These are phyloP conservation scores for Thraustochytrium sp. DNA, from an alignment of 352 stramenopile species.

Conservation along the genomic window DNA sequence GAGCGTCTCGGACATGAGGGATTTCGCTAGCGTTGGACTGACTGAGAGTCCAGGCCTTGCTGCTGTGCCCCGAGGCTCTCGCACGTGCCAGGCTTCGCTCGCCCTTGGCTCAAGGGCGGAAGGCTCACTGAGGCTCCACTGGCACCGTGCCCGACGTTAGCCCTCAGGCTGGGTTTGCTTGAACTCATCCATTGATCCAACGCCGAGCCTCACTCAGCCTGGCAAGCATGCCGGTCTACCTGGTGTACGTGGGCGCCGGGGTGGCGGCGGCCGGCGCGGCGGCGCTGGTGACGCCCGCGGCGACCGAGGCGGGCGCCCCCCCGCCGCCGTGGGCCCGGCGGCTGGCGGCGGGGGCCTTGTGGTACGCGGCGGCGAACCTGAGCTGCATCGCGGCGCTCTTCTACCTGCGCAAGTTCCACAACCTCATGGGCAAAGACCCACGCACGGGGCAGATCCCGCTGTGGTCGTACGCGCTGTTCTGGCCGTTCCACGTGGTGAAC, in stretches of 20 bases:
- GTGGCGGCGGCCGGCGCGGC: background rate
- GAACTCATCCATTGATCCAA: too few relatives aligned
- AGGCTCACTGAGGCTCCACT: too few relatives aligned
- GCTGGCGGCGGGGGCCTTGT: background rate
- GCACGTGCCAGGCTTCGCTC: too few relatives aligned
- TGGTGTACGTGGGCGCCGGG: background rate
- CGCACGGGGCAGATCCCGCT: slow-evolving; percentile 57
- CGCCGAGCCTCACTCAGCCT: too few relatives aligned
- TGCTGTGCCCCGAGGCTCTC: too few relatives aligned
- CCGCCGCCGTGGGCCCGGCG: background rate
- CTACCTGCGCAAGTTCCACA: slow-evolving; percentile 56
- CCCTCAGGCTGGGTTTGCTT: too few relatives aligned
- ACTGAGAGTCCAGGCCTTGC: too few relatives aligned
- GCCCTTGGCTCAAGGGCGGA: too few relatives aligned
- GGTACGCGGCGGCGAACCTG: slow-evolving; percentile 21
- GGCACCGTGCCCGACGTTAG: too few relatives aligned
- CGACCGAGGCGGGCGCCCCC: background rate
- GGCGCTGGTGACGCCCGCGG: background rate
- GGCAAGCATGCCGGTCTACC: slow-evolving; percentile 1
- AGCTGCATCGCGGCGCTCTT: slow-evolving; percentile 8
- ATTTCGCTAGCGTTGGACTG: too few relatives aligned
- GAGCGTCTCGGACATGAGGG: too few relatives aligned
- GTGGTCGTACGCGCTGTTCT: slow-evolving; percentile 61
- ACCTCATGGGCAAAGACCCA: slow-evolving; percentile 60
- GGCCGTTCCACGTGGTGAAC: slow-evolving; percentile 57